These are phyloP conservation scores for Mycena epipterygia DNA, from an alignment of 768 basidiomycete genomes.

Conservation along the genomic window DNA sequence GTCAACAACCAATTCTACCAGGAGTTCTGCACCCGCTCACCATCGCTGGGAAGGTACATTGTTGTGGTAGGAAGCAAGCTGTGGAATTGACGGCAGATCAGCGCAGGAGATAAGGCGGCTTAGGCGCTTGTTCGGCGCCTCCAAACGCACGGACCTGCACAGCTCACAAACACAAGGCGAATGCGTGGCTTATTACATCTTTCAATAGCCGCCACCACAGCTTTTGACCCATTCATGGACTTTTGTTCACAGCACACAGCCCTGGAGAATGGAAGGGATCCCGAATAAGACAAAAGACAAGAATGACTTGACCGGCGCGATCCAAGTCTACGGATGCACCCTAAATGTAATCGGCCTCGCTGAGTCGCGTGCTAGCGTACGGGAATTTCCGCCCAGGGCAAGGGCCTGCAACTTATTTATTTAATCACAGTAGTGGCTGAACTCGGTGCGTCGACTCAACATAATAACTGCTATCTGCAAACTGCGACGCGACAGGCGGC, in stretches of 20 bases:
- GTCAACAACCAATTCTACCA: not conserved
- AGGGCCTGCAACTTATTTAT: too few species aligned
- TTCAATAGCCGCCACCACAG: slow-evolving; percentile 1
- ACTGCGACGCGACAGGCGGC: too few species aligned
- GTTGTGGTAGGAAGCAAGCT: slow-evolving; percentile 28
- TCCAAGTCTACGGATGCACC: too few species aligned
- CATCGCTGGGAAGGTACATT: slow-evolving; percentile 9
- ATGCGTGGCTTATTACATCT: slow-evolving; percentile 10
- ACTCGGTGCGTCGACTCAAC: too few species aligned
- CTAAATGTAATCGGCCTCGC: too few species aligned
- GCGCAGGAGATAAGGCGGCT: slow-evolving; percentile 26
- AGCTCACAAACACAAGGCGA: not conserved
- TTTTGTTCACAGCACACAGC: slow-evolving; percentile 14
- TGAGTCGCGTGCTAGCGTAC: too few species aligned
- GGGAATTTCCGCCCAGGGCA: too few species aligned
- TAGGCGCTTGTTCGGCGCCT: slow-evolving; percentile 16
- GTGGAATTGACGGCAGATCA: not conserved
- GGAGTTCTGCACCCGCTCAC: not conserved
- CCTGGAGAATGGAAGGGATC: slow-evolving; percentile 21
- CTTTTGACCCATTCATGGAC: slow-evolving; percentile 4
- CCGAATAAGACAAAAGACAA: not conserved
- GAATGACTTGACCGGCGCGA: too few species aligned
- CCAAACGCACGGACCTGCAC: slow-evolving; percentile 22
- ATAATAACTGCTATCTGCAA: too few species aligned
- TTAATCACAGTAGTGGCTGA: too few species aligned